Evolutionary conservation across 257 asterid genomes (phyloP).

Genomic region (Solanum chmielewskii): DNA sequence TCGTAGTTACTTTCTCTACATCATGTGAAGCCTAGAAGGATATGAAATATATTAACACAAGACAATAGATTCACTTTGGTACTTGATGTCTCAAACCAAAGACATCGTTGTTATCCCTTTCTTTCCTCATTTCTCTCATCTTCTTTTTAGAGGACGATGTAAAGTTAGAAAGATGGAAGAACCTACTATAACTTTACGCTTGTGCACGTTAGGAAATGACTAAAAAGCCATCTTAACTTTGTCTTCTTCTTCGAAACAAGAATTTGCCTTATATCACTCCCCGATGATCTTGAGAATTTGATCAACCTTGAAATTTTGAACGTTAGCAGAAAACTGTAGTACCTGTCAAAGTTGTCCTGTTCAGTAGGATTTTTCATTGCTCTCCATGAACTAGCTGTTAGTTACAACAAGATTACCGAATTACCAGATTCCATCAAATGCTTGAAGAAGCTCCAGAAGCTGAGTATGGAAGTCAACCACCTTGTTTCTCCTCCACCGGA

Average conservation of each 20-base stretch:
- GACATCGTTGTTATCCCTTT: not conserved
- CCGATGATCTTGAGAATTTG: constrained; percentile 73
- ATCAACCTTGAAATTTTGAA: constrained; percentile 59
- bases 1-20: no score
- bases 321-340: constrained; percentile 71
- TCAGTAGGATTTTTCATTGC: constrained; percentile 75
- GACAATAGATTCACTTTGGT: not conserved
- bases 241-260: no score
- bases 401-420: constrained; percentile 54
- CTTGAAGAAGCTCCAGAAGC: constrained; percentile 60
- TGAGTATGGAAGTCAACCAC: constrained; percentile 58
- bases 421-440: constrained; percentile 70
- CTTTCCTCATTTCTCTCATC: not conserved
- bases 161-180: no score
- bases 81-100: not conserved
- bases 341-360: constrained; percentile 47
- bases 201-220: no score
- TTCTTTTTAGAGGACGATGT: not conserved
- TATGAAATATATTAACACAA: not conserved
- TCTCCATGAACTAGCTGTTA: constrained; percentile 56
- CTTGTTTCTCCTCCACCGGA: constrained; percentile 60
- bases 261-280: constrained; percentile 50
- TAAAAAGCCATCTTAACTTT: no score
- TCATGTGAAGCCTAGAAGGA: not conserved
- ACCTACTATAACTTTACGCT: no score